Evolutionary conservation across 1,139 yeast genomes (phyloP).

Genomic region (Arxiozyma heterogenica): DNA sequence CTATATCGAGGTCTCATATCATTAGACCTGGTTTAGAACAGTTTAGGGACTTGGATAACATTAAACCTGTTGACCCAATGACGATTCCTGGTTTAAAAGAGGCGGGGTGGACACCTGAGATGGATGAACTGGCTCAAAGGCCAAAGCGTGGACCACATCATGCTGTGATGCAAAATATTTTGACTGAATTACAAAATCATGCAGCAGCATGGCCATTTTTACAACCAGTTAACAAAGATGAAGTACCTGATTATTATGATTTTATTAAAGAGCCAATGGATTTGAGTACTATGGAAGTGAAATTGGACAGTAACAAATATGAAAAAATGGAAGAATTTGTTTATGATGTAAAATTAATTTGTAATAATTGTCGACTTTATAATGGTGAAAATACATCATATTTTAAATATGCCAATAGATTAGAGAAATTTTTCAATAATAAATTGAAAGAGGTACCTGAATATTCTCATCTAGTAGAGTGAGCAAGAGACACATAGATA

Average conservation of each 20-base stretch:
- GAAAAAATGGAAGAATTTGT: conserved; percentile 84
- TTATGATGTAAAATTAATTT: conserved; percentile 77
- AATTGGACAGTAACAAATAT: conserved; percentile 85
- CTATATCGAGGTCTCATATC: conserved; percentile 69
- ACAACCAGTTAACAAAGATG: conserved; percentile 84
- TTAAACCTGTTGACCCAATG: conserved; percentile 57
- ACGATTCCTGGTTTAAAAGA: conserved; percentile 81
- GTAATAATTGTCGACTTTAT: conserved; percentile 82
- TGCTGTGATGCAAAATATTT: conserved; percentile 80
- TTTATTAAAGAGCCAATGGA: conserved; percentile 99
- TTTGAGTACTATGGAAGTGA: conserved; percentile 86
- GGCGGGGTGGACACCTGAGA: conserved; percentile 97
- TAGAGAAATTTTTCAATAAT: conserved; percentile 76
- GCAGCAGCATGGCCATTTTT: conserved; percentile 99
- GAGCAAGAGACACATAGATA: background rate
- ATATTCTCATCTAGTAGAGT: conserved; percentile 34
- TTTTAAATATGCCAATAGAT: conserved; percentile 81
- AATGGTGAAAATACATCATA: conserved; percentile 87
- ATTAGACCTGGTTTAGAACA: conserved; percentile 73
- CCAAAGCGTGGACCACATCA: conserved; percentile 94
- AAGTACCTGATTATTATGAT: conserved; percentile 93
- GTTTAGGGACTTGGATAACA: conserved; percentile 48
- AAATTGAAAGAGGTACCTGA: conserved; percentile 65
- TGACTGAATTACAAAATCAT: conserved; percentile 83
- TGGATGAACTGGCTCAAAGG: conserved; percentile 92